Base-by-base conservation (phyloP, 345 rosid genomes). In the Excoecaria agallocha region DNA sequence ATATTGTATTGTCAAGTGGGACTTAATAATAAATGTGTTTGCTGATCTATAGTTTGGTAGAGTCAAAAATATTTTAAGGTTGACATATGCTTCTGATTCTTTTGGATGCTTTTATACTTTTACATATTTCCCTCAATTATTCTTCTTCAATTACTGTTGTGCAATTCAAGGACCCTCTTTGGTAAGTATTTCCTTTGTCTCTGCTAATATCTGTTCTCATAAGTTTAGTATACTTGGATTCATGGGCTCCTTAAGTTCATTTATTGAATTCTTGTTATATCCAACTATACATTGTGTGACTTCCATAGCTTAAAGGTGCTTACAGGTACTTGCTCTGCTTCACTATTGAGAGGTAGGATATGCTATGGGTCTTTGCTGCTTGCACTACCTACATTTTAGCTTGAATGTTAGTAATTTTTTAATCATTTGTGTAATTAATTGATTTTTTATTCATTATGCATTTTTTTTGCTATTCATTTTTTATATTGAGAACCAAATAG, bases 331-430 rank as follows among this genome's bases (percentile, higher is more conserved):
- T 83, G 84, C 80, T 70, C 72, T 85, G 84, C 80, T 82, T 70
- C 85, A 74, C 74, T 80, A 63, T 81, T 82, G 87, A 81, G 85
- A 81, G 84, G 84, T 85, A 83, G 86, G 81, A 81, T 75, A 74
- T 84, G 86, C 85, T 82, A 74, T 82, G 87, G 80, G 72, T 79
- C 85, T 79, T 82, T 81, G 80, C 85, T 81, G 85, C 85, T 84
- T 77, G 84, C 82, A 77, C 81, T 80, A 71, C 81, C 85, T 80
- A 77, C 88, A 72, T 76, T 82, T 30, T 83, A 73, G 75, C 80
- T 72, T 76, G 82, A 87, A 78, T 76, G 85, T 84, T 85, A 75
- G 88, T 83, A 78, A 75, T 77, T 78, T 77, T 78, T 82, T 66
- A 59, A 78, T 73, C 85, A 79, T 74, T 78, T 71, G 80, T 73